These are phyloP conservation scores for Candida ficus DNA, from an alignment of 805 yeast species.

Conservation along the genomic window DNA sequence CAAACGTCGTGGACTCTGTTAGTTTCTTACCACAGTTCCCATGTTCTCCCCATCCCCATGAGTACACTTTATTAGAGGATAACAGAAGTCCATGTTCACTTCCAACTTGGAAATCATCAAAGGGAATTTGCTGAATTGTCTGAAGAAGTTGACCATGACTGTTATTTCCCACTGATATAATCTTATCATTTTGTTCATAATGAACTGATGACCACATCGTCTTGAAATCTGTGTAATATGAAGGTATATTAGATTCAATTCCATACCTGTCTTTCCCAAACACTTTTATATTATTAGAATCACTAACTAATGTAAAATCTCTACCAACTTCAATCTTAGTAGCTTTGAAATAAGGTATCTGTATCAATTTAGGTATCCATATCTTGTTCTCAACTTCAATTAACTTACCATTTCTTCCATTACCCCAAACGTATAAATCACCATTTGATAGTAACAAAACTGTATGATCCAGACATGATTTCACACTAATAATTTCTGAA, in stretches of 20 bases:
- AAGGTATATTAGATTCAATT: slow-evolving; percentile 6
- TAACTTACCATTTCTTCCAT: slow-evolving; percentile 54
- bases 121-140: slow-evolving; percentile 7
- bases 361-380: slow-evolving; percentile 12
- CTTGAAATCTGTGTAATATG: slow-evolving; percentile 24
- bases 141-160: slow-evolving; percentile 61
- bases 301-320: slow-evolving; percentile 45
- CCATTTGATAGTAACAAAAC: slow-evolving; percentile 37
- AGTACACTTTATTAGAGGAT: slow-evolving; percentile 33
- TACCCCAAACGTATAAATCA: slow-evolving; percentile 61
- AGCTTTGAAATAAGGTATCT: not conserved
- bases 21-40: slow-evolving; percentile 74
- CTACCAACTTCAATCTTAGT: slow-evolving; percentile 39
- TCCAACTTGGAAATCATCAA: slow-evolving; percentile 44
- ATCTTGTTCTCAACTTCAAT: slow-evolving; percentile 20
- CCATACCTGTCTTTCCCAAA: slow-evolving; percentile 33
- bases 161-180: slow-evolving; percentile 65
- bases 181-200: slow-evolving; percentile 25
- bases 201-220: slow-evolving; percentile 85
- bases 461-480: slow-evolving; percentile 43
- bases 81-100: slow-evolving; percentile 78
- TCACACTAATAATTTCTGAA: slow-evolving; percentile 14
- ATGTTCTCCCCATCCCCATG: slow-evolving; percentile 99
- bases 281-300: slow-evolving; percentile 17
- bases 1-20: slow-evolving; percentile 23